Conservation (phyloP, 805 yeast species). For the Saccharomycopsis sp. region DNA sequence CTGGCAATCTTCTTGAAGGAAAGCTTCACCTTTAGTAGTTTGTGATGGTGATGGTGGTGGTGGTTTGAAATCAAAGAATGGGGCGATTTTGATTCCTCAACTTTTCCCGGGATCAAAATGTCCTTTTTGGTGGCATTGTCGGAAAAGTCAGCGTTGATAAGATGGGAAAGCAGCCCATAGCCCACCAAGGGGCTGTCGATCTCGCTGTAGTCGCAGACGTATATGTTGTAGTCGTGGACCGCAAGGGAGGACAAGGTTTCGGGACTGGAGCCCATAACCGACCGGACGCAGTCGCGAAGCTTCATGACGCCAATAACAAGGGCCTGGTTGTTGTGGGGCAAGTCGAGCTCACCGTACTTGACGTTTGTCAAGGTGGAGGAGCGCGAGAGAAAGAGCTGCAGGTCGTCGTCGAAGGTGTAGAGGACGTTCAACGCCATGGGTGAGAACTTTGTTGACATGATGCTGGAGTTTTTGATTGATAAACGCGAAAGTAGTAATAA, state of each 20-base stretch:
- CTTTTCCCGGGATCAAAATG: slow-evolving; percentile 20
- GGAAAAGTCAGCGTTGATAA: slow-evolving; percentile 15
- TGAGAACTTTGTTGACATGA: slow-evolving; percentile 20
- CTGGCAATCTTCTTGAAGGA: slow-evolving; percentile 11
- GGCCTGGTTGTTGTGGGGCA: slow-evolving; percentile 16
- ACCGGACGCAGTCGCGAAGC: slow-evolving; percentile 13
- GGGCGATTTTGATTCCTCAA: too few species aligned
- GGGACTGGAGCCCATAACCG: slow-evolving; percentile 18
- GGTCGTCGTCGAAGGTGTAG: slow-evolving; percentile 16
- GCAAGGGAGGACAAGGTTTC: slow-evolving; percentile 13
- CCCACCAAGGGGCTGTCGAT: slow-evolving; percentile 19
- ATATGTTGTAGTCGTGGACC: slow-evolving; percentile 18
- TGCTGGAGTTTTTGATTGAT: too few species aligned
- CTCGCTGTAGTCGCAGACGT: slow-evolving; percentile 21
- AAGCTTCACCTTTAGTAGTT: too few species aligned
- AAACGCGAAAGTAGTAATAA: too few species aligned
- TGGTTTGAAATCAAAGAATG: neutral
- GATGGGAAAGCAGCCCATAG: slow-evolving; percentile 15
- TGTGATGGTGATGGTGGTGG: too few species aligned
- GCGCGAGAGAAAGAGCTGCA: slow-evolving; percentile 16
- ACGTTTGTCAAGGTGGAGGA: slow-evolving; percentile 8
- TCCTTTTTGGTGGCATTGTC: slow-evolving; percentile 6
- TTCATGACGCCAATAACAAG: slow-evolving; percentile 19
- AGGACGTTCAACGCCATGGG: slow-evolving; percentile 20
- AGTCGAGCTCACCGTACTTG: slow-evolving; percentile 19